Evolutionary conservation across 768 basidiomycete species (phyloP).

Genomic region (Strobilomyces echinocephalus): DNA sequence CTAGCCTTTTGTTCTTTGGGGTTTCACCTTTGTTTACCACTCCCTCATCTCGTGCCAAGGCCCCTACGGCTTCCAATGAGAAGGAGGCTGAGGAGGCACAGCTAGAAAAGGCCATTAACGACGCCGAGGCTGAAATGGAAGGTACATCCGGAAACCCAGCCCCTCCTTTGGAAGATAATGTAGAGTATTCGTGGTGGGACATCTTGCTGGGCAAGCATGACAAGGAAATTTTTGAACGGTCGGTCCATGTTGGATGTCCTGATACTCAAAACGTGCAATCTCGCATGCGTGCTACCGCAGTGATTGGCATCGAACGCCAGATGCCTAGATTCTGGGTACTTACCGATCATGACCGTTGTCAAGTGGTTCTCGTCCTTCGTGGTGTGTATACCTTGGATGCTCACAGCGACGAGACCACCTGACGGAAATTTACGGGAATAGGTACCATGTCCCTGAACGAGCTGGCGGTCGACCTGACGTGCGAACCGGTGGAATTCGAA

Average conservation of each 20-base stretch:
- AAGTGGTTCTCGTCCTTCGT: constrained; percentile 73
- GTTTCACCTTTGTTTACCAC: constrained; percentile 38
- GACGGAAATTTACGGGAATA: constrained; percentile 19
- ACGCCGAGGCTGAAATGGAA: constrained; percentile 62
- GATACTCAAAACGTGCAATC: constrained; percentile 24
- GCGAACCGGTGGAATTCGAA: constrained; percentile 65
- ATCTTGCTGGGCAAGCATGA: constrained; percentile 77
- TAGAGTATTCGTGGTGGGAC: constrained; percentile 77
- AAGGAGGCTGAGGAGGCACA: constrained; percentile 56
- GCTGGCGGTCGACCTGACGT: constrained; percentile 80
- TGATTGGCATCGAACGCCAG: constrained; percentile 59
- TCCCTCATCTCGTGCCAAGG: constrained; percentile 20
- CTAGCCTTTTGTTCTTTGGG: constrained; percentile 77
- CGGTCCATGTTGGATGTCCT: constrained; percentile 31
- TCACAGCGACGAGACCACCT: neutral
- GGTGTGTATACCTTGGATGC: constrained; percentile 33
- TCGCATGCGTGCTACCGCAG: constrained; percentile 52
- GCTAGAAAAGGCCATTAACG: constrained; percentile 62
- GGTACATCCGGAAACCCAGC: constrained; percentile 30
- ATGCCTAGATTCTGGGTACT: constrained; percentile 87
- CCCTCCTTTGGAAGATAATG: constrained; percentile 18
- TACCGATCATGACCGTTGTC: constrained; percentile 68
- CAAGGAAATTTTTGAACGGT: constrained; percentile 74
- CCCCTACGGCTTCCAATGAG: constrained; percentile 33
- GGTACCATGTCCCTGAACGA: constrained; percentile 87